Evolutionary conservation across 2,329 filamentous ascomycete species (phyloP).

Genomic region (Cladobotryum protrusum): DNA sequence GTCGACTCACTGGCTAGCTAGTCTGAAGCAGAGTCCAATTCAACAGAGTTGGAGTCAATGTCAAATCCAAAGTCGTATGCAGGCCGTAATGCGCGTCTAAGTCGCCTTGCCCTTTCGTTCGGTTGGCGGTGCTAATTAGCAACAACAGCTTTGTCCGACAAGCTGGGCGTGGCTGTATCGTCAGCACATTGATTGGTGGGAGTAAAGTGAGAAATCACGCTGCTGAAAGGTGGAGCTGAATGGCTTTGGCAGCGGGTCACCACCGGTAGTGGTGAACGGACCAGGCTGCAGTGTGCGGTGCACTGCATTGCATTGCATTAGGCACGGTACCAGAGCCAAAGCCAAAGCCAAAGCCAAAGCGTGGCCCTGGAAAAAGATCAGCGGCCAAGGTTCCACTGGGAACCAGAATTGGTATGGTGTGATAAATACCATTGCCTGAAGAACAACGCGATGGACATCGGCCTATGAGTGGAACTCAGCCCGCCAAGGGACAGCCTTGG

Average conservation of each 20-base stretch:
- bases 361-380: constrained; percentile 8
- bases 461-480: constrained; percentile 6
- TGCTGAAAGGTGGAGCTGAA: constrained; percentile 2
- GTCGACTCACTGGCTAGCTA: neutral
- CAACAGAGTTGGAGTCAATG: neutral
- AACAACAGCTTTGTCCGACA: no score
- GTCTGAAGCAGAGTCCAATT: neutral
- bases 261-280: neutral
- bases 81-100: no score
- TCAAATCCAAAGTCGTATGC: neutral
- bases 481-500: constrained; percentile 7
- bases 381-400: constrained; percentile 7
- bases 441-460: constrained; percentile 3
- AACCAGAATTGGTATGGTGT: constrained; percentile 8
- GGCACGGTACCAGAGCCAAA: neutral
- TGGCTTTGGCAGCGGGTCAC: constrained; percentile 11
- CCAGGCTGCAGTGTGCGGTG: constrained; percentile 3
- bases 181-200: neutral
- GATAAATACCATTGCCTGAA: constrained; percentile 10
- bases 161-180: constrained; percentile 3
- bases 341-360: neutral
- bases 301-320: constrained; percentile 10
- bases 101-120: no score
- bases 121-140: no score
- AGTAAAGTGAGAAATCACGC: constrained; percentile 2